These are phyloP conservation scores for Aspergillus sp. DNA, from an alignment of 2,329 filamentous ascomycete genomes.

Conservation along the genomic window DNA sequence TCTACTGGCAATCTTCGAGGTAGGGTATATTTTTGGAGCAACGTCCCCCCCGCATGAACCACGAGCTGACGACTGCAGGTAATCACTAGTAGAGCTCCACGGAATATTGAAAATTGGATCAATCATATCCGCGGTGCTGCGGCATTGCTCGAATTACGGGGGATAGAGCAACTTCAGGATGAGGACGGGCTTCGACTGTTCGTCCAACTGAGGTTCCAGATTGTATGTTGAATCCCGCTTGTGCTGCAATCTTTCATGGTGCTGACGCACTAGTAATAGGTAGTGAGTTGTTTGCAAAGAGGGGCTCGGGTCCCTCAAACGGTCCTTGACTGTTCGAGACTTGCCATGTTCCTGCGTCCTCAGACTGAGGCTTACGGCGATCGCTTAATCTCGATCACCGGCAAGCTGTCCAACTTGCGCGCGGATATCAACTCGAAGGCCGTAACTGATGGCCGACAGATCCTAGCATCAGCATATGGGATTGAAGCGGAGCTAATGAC, in stretches of 20 bases:
- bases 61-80: conserved; percentile 15
- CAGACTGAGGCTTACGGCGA: conserved; percentile 21
- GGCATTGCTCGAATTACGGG: conserved; percentile 46
- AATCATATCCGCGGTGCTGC: conserved; percentile 54
- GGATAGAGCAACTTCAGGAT: conserved; percentile 28
- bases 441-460: conserved; percentile 19
- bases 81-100: conserved; percentile 34
- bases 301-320: conserved; percentile 22
- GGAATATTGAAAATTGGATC: conserved; percentile 45
- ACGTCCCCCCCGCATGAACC: too few species aligned
- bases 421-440: conserved; percentile 23
- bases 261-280: conserved; percentile 12
- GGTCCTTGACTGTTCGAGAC: conserved; percentile 24
- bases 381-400: conserved; percentile 21
- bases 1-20: conserved; percentile 55
- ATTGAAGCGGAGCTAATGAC: conserved; percentile 28
- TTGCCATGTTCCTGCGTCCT: conserved; percentile 22
- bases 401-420: conserved; percentile 25
- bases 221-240: conserved; percentile 35
- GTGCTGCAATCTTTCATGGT: background rate
- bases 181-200: conserved; percentile 45
- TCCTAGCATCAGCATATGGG: conserved; percentile 23
- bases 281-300: conserved; percentile 30
- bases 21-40: conserved; percentile 21
- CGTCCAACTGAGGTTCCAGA: conserved; percentile 49